Evolutionary conservation across 306 rosid species (phyloP), one percentile per base, ranked within the genome.

Genomic region (Macrotyloma uniflorum): DNA sequence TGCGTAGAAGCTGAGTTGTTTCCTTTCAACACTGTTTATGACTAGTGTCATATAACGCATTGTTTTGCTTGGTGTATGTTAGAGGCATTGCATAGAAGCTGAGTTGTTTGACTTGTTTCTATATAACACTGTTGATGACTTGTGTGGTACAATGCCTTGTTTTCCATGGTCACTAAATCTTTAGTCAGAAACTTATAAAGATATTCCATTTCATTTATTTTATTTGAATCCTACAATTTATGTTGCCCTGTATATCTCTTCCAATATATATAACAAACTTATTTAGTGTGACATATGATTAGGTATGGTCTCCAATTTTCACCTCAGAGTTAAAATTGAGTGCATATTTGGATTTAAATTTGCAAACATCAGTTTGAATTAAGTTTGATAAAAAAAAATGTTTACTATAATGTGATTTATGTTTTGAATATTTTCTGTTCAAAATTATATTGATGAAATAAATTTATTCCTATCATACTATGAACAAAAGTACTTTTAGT

Each of bases 71-170:
- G 53, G 35, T 8, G 55, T 90, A 92, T 85, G 92, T 88, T 32
- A 90, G 96, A 83, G 93, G 90, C 86, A 90, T 92, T 72, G 90
- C 91, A 2, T 94, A 88, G 86, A 79, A 70, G 88, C 53, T 72
- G 71, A 19, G 70, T 70, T 35, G 77, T 26, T 82, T 26, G 47
- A 42, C 47, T 11, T 42, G 47, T 42, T 42, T 42, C 47, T 16
- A 12, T 42, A 3, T 2, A 10, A 42, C 16, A 42, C 16, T 42
- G 47, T 42, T 42, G 15, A 7, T 36, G 40, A 36, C 40, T 7
- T 36, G 2, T 6, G 38, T 72, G 16, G 68, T 72, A 63, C 45
- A 65, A 65, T 33, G 61, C 16, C 50, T 51, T 72, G 26, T 58
- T 45, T 58, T 50, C 57, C 55, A 6, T 11, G 38, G 26, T 43